phyloP scores from a whole-genome alignment of 164 flowering plant genomes.

The Nymphaea colorata region DNA sequence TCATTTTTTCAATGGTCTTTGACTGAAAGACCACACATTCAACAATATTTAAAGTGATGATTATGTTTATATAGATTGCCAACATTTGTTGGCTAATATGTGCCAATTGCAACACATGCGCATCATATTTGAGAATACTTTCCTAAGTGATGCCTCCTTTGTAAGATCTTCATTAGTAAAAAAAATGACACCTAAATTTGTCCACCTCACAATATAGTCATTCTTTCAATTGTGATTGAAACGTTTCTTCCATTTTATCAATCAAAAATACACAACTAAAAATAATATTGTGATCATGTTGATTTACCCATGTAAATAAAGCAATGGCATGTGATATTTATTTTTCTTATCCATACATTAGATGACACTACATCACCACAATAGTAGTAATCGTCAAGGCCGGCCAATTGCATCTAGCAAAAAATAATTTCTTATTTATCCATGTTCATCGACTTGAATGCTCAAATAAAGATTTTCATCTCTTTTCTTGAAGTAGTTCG shows the following conservation, averaged over 20 bases:
- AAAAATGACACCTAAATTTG: constrained; percentile 4
- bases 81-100: neutral
- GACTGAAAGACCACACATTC: neutral
- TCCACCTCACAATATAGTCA: constrained; percentile 6
- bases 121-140: constrained; percentile 5
- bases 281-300: constrained; percentile 4
- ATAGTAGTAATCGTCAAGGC: neutral
- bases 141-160: constrained; percentile 1
- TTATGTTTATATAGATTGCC: neutral
- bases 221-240: constrained; percentile 5
- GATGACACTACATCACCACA: constrained; percentile 5
- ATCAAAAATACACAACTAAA: constrained; percentile 4
- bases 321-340: constrained; percentile 5
- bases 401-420: constrained; percentile 2
- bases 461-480: neutral
- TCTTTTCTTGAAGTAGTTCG: constrained; percentile 3
- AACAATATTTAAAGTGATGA: neutral
- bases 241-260: constrained; percentile 4
- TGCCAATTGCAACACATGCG: constrained; percentile 6
- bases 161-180: constrained; percentile 5
- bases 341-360: constrained; percentile 3
- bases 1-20: neutral
- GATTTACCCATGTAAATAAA: constrained; percentile 5
- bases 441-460: constrained; percentile 4
- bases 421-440: constrained; percentile 2